Conservation (phyloP, 208 protist genomes). For the Trypanosoma congolense region DNA sequence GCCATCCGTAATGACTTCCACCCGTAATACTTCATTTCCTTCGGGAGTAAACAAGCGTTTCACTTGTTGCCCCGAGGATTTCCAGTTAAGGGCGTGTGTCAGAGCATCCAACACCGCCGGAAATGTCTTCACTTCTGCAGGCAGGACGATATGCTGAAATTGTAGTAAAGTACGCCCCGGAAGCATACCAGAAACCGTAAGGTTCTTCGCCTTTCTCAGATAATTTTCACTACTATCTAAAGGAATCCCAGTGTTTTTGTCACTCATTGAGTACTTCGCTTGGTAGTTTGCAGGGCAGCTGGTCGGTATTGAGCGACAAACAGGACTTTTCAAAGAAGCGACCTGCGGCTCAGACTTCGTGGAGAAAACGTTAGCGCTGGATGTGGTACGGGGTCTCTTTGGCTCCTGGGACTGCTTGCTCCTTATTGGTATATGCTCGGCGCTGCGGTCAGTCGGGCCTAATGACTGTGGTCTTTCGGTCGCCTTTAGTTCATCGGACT, state of each 20-base stretch:
- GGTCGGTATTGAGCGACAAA: constrained; percentile 21
- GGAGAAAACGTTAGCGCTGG: no score
- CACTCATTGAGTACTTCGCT: constrained; percentile 38
- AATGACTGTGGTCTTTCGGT: no score
- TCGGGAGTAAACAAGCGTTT: constrained; percentile 57
- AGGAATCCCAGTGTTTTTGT: constrained; percentile 39
- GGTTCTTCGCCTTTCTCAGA: not conserved
- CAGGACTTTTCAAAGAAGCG: no score
- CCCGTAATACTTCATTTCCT: constrained; percentile 49
- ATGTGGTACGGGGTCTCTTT: no score
- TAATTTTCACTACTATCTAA: constrained; percentile 1
- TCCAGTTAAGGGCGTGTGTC: constrained; percentile 52
- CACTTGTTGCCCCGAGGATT: constrained; percentile 21
- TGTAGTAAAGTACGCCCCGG: constrained; percentile 13
- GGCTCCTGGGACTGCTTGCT: no score
- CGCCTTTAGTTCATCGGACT: no score
- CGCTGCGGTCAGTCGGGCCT: no score
- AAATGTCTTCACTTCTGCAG: constrained; percentile 26
- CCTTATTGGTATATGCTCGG: no score
- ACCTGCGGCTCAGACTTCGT: no score
- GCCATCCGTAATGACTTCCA: constrained; percentile 33
- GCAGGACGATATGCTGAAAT: constrained; percentile 26
- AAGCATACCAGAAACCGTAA: constrained; percentile 9
- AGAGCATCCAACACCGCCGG: constrained; percentile 35
- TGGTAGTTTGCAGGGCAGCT: constrained; percentile 37